Evolutionary conservation across 768 basidiomycete species (phyloP), one percentile per base, ranked within the genome.

Genomic region (Cyathus striatus): DNA sequence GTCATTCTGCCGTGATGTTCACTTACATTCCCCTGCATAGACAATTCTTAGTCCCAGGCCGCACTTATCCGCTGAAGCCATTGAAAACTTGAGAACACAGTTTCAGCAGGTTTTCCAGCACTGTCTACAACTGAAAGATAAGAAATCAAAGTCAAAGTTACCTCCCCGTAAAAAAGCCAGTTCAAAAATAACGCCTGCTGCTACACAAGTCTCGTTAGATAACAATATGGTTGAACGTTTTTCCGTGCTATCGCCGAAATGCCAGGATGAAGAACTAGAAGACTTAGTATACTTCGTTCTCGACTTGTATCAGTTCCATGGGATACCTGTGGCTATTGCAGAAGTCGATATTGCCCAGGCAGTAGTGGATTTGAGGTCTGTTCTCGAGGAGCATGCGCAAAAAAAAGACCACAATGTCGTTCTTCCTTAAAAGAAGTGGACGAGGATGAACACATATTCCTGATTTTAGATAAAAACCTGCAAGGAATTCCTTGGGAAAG

Each of bases 401-500:
- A 73, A 27, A 21, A 34, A 6, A 6, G 18, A 43, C 12, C 42
- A 43, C n/a, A 43, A 35, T n/a, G 34, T 5, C 5, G 40, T 20
- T 23, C 16, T 17, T 6, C 25, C 21, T 6, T 21, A 7, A 6
- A 6, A 40, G 6, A 9, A 40, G 21, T n/a, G 33, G 48, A 53
- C 17, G 50, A 65, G 4, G 85, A 88, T 52, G 72, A 80, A 32
- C 95, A 98, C 56, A 62, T 83, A 25, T 95, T 97, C 66, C 69
- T 98, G 47, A 77, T 95, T 16, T 72, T 98, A 38, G 96, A 97
- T 62, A 90, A 89, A 63, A 83, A 88, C 45, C 66, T 94, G 9
- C 90, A 93, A 55, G 79, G 81, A 0, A 72, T 98, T 43, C 94
- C 96, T 2, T 98, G 95, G 95, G 96, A 98, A 63, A 94, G 87